These are phyloP conservation scores for Tolypocladium pustulatum DNA, from an alignment of 2,329 filamentous ascomycete species.

Conservation along the genomic window DNA sequence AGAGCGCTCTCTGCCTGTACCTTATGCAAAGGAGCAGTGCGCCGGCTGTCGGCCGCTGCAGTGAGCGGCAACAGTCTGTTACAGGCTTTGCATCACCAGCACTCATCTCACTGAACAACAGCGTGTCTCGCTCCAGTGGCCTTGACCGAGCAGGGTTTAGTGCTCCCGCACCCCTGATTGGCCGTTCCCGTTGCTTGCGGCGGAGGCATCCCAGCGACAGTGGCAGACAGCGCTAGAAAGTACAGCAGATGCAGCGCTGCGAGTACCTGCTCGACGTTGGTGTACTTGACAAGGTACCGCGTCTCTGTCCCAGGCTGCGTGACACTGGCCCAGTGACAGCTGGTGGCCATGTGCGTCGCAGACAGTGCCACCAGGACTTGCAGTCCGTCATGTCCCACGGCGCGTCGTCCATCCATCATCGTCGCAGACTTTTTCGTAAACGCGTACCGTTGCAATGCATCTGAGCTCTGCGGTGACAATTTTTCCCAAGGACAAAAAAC, in stretches of 20 bases:
- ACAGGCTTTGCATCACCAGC: neutral
- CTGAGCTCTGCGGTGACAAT: neutral
- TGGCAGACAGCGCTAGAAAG: neutral
- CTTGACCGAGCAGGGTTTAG: neutral
- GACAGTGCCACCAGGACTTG: neutral
- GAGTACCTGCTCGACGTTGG: neutral
- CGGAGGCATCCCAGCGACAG: neutral
- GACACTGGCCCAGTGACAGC: neutral
- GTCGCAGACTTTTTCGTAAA: neutral
- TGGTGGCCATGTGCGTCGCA: neutral
- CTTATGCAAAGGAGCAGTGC: neutral
- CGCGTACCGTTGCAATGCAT: neutral
- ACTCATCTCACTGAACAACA: neutral
- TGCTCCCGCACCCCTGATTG: slow-evolving; percentile 1
- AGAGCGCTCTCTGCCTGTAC: neutral
- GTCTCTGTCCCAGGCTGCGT: neutral
- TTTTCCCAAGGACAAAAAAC: no score
- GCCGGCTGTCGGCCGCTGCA: neutral
- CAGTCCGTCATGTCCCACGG: neutral
- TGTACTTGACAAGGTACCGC: neutral
- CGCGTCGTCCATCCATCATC: neutral
- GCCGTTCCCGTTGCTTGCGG: neutral
- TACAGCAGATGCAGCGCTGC: neutral
- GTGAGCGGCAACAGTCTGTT: neutral
- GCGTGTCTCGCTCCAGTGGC: neutral